A percentile compares a stretch with the other conserved stretches of the same genome.
phyloP scores from a whole-genome alignment of 345 rosid species.

The Citrus sp. region DNA sequence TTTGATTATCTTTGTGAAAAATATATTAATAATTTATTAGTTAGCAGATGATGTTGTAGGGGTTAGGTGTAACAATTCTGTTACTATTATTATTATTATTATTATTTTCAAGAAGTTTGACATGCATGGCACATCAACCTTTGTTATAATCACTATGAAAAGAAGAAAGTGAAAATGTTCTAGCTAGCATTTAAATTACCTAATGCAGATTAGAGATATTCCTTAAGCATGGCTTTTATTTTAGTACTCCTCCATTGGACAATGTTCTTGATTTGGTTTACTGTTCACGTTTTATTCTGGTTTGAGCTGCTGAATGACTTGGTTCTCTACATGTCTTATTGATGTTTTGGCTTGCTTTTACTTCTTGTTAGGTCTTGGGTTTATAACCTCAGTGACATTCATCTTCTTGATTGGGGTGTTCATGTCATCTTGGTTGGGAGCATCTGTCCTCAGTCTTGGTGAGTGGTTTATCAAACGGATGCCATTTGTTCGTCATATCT shows the following conservation, averaged over 20 bases:
- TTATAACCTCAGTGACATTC: slow-evolving; percentile 84
- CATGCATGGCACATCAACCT: background rate
- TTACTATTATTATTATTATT: background rate
- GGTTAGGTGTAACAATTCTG: background rate
- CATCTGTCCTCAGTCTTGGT: slow-evolving; percentile 86
- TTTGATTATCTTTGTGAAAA: background rate
- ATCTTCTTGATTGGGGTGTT: slow-evolving; percentile 97
- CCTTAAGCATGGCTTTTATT: background rate
- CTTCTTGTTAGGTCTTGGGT: slow-evolving; percentile 75
- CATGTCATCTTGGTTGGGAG: slow-evolving; percentile 99
- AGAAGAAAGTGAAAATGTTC: background rate
- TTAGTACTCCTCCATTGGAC: background rate
- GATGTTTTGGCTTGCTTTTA: slow-evolving; percentile 18
- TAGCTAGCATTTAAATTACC: background rate
- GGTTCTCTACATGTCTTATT: background rate
- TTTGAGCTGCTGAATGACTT: background rate
- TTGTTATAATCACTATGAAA: background rate
- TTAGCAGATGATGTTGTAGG: background rate
- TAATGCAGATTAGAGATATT: background rate
- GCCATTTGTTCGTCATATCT: slow-evolving; percentile 97
- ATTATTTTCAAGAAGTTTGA: background rate
- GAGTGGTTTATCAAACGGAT: slow-evolving; percentile 99
- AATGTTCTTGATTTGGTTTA: background rate
- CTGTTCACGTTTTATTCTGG: background rate
- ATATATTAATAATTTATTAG: background rate